A percentile compares a stretch with the other conserved stretches of the same genome.
These are phyloP conservation scores for Colletotrichum sp. DNA, from an alignment of 2,329 filamentous ascomycete genomes.

Conservation along the genomic window DNA sequence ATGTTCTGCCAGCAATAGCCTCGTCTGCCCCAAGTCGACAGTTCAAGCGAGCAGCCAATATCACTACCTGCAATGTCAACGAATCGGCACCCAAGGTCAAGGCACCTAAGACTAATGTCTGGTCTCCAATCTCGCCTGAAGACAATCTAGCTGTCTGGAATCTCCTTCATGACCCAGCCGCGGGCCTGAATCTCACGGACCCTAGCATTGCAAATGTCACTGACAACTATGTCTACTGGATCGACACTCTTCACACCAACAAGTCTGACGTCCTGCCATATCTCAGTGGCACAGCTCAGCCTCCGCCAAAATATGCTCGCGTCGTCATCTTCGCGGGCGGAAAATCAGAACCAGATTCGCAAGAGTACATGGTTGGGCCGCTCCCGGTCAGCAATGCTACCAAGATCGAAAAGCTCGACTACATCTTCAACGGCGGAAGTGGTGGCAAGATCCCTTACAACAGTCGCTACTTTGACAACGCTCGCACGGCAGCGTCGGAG, in stretches of 20 bases:
- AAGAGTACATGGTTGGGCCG: constrained; percentile 55
- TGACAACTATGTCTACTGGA: constrained; percentile 51
- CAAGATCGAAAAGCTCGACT: constrained; percentile 42
- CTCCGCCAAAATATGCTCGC: constrained; percentile 47
- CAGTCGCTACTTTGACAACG: constrained; percentile 35
- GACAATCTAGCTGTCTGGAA: constrained; percentile 49
- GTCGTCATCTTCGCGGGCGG: constrained; percentile 51
- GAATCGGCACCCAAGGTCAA: constrained; percentile 21
- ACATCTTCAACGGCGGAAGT: constrained; percentile 47
- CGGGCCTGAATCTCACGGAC: constrained; percentile 49
- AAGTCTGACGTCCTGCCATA: constrained; percentile 51
- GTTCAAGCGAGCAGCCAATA: background rate
- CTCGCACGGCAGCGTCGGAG: constrained; percentile 34
- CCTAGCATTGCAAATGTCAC: constrained; percentile 38
- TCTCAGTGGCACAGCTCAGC: constrained; percentile 36
- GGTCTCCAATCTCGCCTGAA: constrained; percentile 42
- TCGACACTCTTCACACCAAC: constrained; percentile 53
- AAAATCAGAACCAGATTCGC: constrained; percentile 43
- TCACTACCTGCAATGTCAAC: constrained; percentile 12
- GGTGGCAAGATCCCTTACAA: constrained; percentile 40
- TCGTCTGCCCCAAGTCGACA: background rate
- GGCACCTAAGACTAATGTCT: constrained; percentile 46
- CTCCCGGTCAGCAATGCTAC: constrained; percentile 45
- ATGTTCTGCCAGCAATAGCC: background rate
- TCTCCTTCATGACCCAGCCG: constrained; percentile 41